Conservation (phyloP, 225 moss, liverwort and hornwort species). For the Sphagnum contortum region DNA sequence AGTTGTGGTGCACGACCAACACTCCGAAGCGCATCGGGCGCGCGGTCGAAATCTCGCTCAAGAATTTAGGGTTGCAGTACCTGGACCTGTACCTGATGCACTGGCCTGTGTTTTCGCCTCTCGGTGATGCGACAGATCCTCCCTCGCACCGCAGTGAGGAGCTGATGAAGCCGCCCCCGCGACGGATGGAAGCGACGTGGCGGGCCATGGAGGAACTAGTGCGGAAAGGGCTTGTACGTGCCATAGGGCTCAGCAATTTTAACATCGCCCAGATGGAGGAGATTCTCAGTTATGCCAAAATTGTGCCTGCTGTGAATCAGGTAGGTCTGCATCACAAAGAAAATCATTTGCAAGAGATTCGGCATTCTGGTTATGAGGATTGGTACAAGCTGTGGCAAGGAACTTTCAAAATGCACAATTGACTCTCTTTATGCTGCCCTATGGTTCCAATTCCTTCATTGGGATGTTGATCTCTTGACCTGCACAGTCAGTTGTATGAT, state of each 20-base stretch:
- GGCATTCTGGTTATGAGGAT: no score
- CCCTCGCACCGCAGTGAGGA: slow-evolving; percentile 9
- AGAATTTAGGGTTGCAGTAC: slow-evolving; percentile 24
- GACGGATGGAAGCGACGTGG: slow-evolving; percentile 23
- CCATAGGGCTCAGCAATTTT: slow-evolving; percentile 46
- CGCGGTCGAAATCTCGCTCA: slow-evolving; percentile 23
- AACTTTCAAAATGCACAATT: no score
- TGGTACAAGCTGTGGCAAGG: no score
- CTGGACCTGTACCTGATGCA: slow-evolving; percentile 47
- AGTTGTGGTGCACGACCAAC: slow-evolving; percentile 40
- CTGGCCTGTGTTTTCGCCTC: slow-evolving; percentile 16
- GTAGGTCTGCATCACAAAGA: background rate
- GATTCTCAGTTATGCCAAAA: slow-evolving; percentile 39
- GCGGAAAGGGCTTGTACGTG: slow-evolving; percentile 16
- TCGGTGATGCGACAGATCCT: slow-evolving; percentile 36
- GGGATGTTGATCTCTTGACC: no score
- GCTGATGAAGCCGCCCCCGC: slow-evolving; percentile 1
- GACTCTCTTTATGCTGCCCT: no score
- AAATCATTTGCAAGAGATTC: no score
- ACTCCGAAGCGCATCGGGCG: slow-evolving; percentile 18
- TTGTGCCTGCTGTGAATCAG: slow-evolving; percentile 30
- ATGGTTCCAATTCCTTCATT: no score
- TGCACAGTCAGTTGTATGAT: no score
- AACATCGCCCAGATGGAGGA: slow-evolving; percentile 22
- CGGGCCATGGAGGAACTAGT: slow-evolving; percentile 32